Base-by-base conservation (phyloP, 805 yeast species). In the Yamadazyma paraphyllophila region DNA sequence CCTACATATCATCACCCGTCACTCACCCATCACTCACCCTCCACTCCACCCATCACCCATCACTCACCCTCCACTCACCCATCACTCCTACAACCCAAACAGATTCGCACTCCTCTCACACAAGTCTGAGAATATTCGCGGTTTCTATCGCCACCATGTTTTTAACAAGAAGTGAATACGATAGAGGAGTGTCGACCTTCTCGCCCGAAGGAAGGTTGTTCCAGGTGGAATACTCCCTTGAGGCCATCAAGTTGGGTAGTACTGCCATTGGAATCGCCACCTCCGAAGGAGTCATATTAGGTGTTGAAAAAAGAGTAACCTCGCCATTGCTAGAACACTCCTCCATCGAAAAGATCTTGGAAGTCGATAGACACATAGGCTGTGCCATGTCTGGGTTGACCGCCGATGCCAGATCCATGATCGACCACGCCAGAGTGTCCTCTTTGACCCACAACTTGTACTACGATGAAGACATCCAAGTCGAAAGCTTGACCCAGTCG, bases 331-430 rank as follows among this genome's bases (percentile, higher is more conserved):
- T 94, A 47, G 99, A 95, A 66, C 82, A 92, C 25, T 85, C 92
- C 25, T 88, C 96, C 36, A 91, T 95, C 61, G 99, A 95, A 63
- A 94, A 94, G 67, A 91, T 94, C 54, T 88, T 94, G 55, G 99
- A 94, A 62, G 85, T 94, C 47, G 99, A 94, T 62, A 73, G 73
- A 39, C 99, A 94, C 63, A 82, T 94, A 46, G 99, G 99, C 40
- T 90, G 97, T 71, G 99, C 99, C 57, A 94, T 94, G 97, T 84
- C 95, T 52, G 99, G 99, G 3, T 77, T 95, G 53, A 94, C 98
- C 2, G 98, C 99, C 2, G 99, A 94, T 71, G 99, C 99, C 13
- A 80, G 98, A 61, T 88, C 96, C 27, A 90, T 94, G 96, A 90
- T 94, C 60, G 98, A 95, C 64, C 99, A 94, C 61, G 99, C 99